Percentiles rank a stretch among this genome's conserved stretches.
Conservation (phyloP, 805 yeast genomes). For the Ogataea henricii region DNA sequence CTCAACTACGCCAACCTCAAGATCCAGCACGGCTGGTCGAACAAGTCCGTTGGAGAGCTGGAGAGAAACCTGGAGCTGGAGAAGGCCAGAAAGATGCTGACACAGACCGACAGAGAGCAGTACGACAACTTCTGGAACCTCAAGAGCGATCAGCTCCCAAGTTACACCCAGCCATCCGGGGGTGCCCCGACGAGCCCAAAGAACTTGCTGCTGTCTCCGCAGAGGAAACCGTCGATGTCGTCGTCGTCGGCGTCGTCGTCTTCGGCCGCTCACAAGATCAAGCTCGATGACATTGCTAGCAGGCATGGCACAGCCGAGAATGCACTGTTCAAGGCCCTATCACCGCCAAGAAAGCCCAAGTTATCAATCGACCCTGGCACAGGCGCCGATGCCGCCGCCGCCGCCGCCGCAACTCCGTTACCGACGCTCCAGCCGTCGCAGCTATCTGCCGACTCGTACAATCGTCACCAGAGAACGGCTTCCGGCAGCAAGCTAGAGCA, state of each 20-base stretch:
- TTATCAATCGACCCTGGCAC: constrained; percentile 12
- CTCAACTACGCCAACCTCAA: constrained; percentile 39
- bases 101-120: constrained; percentile 17
- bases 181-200: constrained; percentile 9
- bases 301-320: constrained; percentile 29
- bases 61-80: constrained; percentile 30
- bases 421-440: constrained; percentile 3
- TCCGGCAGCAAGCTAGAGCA: constrained; percentile 43
- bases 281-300: constrained; percentile 35
- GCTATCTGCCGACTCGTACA: constrained; percentile 1
- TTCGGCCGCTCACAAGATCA: constrained; percentile 9
- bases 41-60: constrained; percentile 32
- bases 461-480: constrained; percentile 15
- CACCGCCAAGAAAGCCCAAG: constrained; percentile 25
- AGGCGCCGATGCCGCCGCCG: too few relatives aligned
- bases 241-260: constrained; percentile 17
- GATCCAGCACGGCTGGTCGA: constrained; percentile 40
- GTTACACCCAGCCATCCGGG: neutral
- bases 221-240: constrained; percentile 18
- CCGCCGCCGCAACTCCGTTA: constrained; percentile 10
- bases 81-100: constrained; percentile 17
- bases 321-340: constrained; percentile 27
- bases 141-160: constrained; percentile 29
- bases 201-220: constrained; percentile 9
- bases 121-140: constrained; percentile 34